A percentile compares a stretch with the other conserved stretches of the same genome.
These are phyloP conservation scores for Kwoniella mangroviensis DNA, from an alignment of 768 basidiomycete species.

Conservation along the genomic window DNA sequence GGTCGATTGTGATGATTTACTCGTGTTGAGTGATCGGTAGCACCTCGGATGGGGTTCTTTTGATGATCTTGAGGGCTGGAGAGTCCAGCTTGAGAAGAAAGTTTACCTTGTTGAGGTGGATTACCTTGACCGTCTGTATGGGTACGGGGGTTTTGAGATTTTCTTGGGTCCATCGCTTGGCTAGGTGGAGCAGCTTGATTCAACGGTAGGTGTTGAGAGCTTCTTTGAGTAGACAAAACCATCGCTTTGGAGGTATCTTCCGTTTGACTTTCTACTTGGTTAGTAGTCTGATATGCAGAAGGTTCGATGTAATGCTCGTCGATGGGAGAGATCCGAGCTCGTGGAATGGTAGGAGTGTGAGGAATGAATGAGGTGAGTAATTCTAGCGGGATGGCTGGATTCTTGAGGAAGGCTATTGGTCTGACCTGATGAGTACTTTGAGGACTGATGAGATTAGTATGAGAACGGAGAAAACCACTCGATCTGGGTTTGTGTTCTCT, in stretches of 20 bases:
- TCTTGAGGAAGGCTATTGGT: background rate
- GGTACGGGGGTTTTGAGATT: background rate
- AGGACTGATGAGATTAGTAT: background rate
- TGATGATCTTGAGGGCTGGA: background rate
- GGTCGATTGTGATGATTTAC: background rate
- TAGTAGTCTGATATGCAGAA: background rate
- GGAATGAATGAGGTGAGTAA: background rate
- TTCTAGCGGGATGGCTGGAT: background rate
- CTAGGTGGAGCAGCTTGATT: background rate
- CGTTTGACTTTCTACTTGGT: background rate
- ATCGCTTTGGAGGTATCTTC: background rate
- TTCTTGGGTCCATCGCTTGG: background rate
- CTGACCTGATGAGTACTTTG: background rate
- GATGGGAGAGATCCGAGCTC: conserved; percentile 2
- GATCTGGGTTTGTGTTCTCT: background rate
- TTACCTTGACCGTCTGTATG: background rate
- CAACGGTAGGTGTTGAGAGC: background rate
- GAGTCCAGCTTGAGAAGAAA: background rate
- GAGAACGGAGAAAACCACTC: background rate
- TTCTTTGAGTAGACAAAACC: background rate
- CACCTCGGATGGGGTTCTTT: background rate
- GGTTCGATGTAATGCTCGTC: background rate
- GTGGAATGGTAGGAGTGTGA: background rate
- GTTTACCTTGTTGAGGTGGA: background rate
- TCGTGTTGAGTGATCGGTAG: background rate